These are phyloP conservation scores for Kurtzmaniella quercitrusa DNA, from an alignment of 1,139 yeast genomes.

Conservation along the genomic window DNA sequence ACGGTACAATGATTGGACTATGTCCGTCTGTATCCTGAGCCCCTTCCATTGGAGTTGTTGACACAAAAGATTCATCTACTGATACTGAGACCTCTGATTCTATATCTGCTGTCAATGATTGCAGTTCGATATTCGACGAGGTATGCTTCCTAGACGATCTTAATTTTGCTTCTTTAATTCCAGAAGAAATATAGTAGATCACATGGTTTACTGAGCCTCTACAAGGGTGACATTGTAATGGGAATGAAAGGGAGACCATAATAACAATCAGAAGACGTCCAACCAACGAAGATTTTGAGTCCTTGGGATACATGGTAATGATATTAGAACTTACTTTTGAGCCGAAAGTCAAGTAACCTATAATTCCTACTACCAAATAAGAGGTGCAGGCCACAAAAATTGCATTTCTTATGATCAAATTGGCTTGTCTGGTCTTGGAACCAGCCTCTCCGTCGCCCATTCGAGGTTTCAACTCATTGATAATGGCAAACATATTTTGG, in stretches of 20 bases:
- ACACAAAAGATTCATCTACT: slow-evolving; percentile 33
- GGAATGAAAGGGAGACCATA: slow-evolving; percentile 65
- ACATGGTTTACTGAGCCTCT: slow-evolving; percentile 70
- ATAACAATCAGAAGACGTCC: slow-evolving; percentile 70
- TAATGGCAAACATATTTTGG: slow-evolving; percentile 87
- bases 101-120: slow-evolving; percentile 16
- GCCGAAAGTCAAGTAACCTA: slow-evolving; percentile 89
- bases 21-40: slow-evolving; percentile 49
- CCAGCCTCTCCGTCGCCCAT: slow-evolving; percentile 37
- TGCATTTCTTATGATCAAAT: slow-evolving; percentile 51
- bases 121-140: slow-evolving; percentile 2
- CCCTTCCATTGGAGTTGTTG: slow-evolving; percentile 49
- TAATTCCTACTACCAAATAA: slow-evolving; percentile 67
- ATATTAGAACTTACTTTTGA: slow-evolving; percentile 64
- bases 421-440: slow-evolving; percentile 49
- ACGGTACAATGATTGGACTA: slow-evolving; percentile 49
- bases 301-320: slow-evolving; percentile 63
- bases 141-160: slow-evolving; percentile 11
- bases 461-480: slow-evolving; percentile 56
- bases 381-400: slow-evolving; percentile 59
- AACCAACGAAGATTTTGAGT: slow-evolving; percentile 53
- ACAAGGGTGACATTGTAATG: slow-evolving; percentile 77
- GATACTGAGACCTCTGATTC: slow-evolving; percentile 16
- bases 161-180: slow-evolving; percentile 14
- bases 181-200: slow-evolving; percentile 44